A percentile compares a stretch with the other conserved stretches of the same genome.
Conservation (phyloP, 2,329 filamentous ascomycete genomes). For the Cladosporium sp. region DNA sequence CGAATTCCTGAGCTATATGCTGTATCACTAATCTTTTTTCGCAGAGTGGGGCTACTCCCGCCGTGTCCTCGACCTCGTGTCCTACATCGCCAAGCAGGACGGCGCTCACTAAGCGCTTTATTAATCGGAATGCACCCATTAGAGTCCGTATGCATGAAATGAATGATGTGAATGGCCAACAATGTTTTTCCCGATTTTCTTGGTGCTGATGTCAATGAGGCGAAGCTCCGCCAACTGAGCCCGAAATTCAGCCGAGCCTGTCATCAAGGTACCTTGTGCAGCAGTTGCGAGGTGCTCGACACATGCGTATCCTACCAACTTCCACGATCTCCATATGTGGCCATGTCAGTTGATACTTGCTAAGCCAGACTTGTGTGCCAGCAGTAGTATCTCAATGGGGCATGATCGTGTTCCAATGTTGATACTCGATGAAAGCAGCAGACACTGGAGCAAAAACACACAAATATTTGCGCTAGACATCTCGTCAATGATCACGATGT, state of each 20-base stretch:
- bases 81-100: constrained; percentile 43
- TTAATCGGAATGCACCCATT: neutral
- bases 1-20: too few species aligned
- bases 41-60: constrained; percentile 99
- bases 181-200: too few species aligned
- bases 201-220: too few species aligned
- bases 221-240: too few species aligned
- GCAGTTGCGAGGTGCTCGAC: neutral
- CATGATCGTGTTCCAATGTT: neutral
- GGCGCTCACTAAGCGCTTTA: constrained; percentile 32
- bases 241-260: neutral
- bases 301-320: neutral
- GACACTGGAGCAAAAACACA: neutral
- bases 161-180: constrained; percentile 1
- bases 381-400: neutral
- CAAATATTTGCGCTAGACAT: neutral
- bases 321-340: neutral
- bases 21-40: too few species aligned
- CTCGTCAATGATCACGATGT: neutral
- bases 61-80: constrained; percentile 58
- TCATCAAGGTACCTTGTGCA: neutral
- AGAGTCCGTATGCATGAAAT: constrained; percentile 11
- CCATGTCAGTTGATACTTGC: neutral
- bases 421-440: neutral
- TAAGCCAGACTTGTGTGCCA: neutral